A percentile compares a stretch with the other conserved stretches of the same genome.
Conservation (phyloP, 208 protist species). For the Herpetomonas tarakana region DNA sequence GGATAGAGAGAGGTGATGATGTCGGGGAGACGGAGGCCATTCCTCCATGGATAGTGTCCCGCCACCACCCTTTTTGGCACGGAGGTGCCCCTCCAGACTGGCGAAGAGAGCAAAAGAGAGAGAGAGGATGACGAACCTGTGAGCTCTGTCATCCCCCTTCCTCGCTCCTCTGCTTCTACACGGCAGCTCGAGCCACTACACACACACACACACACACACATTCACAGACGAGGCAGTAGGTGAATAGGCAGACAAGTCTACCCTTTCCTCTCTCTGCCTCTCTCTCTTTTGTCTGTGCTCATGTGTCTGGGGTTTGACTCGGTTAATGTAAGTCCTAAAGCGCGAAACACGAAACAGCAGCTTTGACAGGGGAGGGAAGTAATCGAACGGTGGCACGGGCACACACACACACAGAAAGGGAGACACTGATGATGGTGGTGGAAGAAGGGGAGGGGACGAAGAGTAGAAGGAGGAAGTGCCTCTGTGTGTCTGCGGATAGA, state of each 20-base stretch:
- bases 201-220: too few species aligned
- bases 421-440: not conserved
- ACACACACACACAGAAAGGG: not conserved
- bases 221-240: too few species aligned
- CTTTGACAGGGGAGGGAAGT: not conserved
- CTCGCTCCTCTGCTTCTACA: not conserved
- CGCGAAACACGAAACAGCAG: not conserved
- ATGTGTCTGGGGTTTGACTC: slow-evolving; percentile 6
- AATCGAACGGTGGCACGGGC: not conserved
- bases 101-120: slow-evolving; percentile 1
- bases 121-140: not conserved
- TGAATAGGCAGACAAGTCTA: too few species aligned
- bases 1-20: too few species aligned
- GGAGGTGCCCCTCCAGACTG: too few species aligned
- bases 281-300: slow-evolving; percentile 1
- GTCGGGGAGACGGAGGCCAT: too few species aligned
- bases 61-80: not conserved
- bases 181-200: too few species aligned
- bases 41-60: not conserved
- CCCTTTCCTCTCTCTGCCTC: too few species aligned
- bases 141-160: not conserved
- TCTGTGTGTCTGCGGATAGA: too few species aligned
- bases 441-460: not conserved
- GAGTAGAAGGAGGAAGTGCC: too few species aligned
- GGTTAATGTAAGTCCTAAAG: slow-evolving; percentile 1